Evolutionary conservation across 2,329 filamentous ascomycete species (phyloP), one percentile per base, ranked within the genome.

Genomic region (Colletotrichum tanaceti): DNA sequence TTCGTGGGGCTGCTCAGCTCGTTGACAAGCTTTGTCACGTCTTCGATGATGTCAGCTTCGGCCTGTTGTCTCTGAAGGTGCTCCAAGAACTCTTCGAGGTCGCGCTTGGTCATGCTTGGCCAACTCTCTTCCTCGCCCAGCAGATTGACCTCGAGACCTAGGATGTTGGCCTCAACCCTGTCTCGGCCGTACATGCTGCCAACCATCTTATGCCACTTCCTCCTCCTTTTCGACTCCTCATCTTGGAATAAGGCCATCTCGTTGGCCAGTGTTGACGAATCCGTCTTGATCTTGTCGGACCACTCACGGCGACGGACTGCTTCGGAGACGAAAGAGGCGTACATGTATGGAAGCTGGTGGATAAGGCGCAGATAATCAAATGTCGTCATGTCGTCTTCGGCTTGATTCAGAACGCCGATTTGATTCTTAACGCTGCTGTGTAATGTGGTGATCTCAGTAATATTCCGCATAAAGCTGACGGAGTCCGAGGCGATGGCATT

Each of bases 221-320:
- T 92, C 53, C 96, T 88, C 59, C 96, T 86, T 74, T 95, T 94
- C 58, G 93, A 88, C 77, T 99, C 96, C 78, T 98, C 96, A 70
- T 98, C 94, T 75, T 96, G 93, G 71, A 97, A 95, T 0, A 93
- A 84, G 1, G 94, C 93, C 86, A 98, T 93, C 76, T 98, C 95
- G 77, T 98, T 97, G 32, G 94, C 93, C 32, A 99, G 82, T 0
- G 91, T 93, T 2, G 92, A 90, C 0, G 95, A 96, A 74, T 98
- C 96, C 2, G 88, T 87, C 76, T 91, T 93, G 78, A 98, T 91
- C 79, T 97, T 97, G 60, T 97, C 93, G 14, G 88, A 89, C 94
- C 96, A 99, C 79, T 98, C 94, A 41, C 90, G 90, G 24, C 96
- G 90, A 65, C 93, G 89, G 47, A 98, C 89, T 18, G 93, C 91